Evolutionary conservation across 305 asterid species (phyloP).

Genomic region (Fraxinus velutina): DNA sequence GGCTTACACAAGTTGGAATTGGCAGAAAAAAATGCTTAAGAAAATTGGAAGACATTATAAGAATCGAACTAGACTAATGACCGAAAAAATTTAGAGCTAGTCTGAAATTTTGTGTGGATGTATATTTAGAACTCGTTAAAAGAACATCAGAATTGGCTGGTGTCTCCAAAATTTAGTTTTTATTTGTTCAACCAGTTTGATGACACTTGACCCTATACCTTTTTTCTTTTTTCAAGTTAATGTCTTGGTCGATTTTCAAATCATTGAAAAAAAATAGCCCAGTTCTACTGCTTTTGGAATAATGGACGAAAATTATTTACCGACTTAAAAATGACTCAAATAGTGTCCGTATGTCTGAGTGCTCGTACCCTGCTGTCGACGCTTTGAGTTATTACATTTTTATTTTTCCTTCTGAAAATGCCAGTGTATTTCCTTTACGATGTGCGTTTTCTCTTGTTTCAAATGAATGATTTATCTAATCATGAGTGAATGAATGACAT

Average conservation of each 20-base stretch:
- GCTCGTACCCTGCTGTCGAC: conserved; percentile 93
- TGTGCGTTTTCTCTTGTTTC: not conserved
- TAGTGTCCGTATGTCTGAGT: conserved; percentile 80
- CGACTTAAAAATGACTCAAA: too few relatives aligned
- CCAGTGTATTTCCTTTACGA: not conserved
- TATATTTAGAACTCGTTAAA: not conserved
- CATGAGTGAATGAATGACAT: not conserved
- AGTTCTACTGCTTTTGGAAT: not conserved
- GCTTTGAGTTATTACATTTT: not conserved
- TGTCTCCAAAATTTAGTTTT: not conserved
- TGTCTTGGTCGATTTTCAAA: not conserved
- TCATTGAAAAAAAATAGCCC: not conserved
- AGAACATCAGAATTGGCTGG: not conserved
- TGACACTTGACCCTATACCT: not conserved
- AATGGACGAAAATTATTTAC: not conserved
- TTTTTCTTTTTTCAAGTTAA: too few relatives aligned
- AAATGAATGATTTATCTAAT: not conserved
- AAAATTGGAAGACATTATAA: not conserved
- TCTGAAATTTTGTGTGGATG: not conserved
- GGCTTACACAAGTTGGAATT: not conserved
- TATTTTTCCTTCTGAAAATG: not conserved
- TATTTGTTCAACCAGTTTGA: not conserved
- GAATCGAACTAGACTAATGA: not conserved
- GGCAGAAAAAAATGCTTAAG: not conserved
- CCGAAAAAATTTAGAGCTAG: not conserved